Evolutionary conservation across 352 stramenopile species (phyloP).

Genomic region (Phytophthora idaei): DNA sequence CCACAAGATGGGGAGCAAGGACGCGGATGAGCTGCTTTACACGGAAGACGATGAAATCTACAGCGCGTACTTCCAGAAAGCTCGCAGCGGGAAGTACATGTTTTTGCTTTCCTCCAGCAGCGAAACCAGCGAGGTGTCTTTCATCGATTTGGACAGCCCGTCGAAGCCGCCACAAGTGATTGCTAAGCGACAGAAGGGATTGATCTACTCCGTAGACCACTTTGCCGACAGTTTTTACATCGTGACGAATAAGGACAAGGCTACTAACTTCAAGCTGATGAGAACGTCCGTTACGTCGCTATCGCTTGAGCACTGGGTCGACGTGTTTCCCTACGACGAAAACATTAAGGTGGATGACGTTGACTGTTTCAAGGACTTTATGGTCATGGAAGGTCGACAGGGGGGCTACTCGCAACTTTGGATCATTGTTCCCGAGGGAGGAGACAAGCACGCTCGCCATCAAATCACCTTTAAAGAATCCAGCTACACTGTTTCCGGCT

Average conservation of each 20-base stretch:
- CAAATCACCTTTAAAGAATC: conserved; percentile 90
- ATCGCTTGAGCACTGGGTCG: conserved; percentile 77
- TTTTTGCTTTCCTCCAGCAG: conserved; percentile 89
- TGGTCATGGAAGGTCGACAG: conserved; percentile 89
- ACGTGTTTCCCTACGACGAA: conserved; percentile 87
- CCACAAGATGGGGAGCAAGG: conserved; percentile 79
- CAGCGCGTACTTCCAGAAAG: conserved; percentile 92
- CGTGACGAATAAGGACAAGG: conserved; percentile 92
- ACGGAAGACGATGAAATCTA: conserved; percentile 95
- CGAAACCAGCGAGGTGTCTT: conserved; percentile 92
- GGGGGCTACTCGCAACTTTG: conserved; percentile 84
- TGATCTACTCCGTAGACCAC: conserved; percentile 90
- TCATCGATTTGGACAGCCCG: conserved; percentile 69
- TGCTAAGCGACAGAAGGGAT: conserved; percentile 65
- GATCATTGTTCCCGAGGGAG: conserved; percentile 74
- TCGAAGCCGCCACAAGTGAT: conserved; percentile 58
- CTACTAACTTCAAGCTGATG: conserved; percentile 95
- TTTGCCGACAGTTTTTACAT: conserved; percentile 92
- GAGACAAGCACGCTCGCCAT: conserved; percentile 50
- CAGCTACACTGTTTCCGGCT: conserved; percentile 87
- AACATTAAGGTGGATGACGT: conserved; percentile 88
- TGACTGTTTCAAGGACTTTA: conserved; percentile 87
- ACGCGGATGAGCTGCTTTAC: conserved; percentile 91
- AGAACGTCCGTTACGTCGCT: conserved; percentile 56
- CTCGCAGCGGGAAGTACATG: conserved; percentile 92